Percentiles rank a stretch among this genome's conserved stretches.
Evolutionary conservation across 2,329 filamentous ascomycete species (phyloP).

Genomic region (Periconia sp.): DNA sequence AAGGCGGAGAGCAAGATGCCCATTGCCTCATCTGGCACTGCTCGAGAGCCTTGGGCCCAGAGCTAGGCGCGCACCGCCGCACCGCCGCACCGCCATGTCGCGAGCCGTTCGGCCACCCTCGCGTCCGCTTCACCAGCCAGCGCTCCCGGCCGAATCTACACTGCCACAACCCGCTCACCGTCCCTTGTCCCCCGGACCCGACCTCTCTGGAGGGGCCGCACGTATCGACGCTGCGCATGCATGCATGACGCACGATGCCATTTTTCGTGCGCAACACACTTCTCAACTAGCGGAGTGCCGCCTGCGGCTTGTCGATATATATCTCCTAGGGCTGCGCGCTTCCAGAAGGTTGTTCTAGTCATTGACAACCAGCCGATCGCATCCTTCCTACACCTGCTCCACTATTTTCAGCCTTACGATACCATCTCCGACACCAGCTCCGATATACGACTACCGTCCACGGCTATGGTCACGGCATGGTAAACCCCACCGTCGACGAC

Average conservation of each 20-base stretch:
- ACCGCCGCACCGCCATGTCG: not conserved
- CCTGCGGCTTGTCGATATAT: slow-evolving; percentile 1
- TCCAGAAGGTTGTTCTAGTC: too few species aligned
- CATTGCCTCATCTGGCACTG: not conserved
- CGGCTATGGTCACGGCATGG: too few species aligned
- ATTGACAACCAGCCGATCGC: too few species aligned
- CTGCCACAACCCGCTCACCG: slow-evolving; percentile 9
- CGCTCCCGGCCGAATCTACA: slow-evolving; percentile 1
- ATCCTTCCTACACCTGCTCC: too few species aligned
- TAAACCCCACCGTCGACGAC: too few species aligned
- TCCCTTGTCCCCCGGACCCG: slow-evolving; percentile 2
- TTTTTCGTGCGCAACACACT: not conserved
- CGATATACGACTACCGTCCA: too few species aligned
- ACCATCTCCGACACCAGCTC: too few species aligned
- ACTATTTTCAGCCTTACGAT: too few species aligned
- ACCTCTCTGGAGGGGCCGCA: too few species aligned
- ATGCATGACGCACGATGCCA: slow-evolving; percentile 13
- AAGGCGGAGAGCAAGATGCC: not conserved
- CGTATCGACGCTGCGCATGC: slow-evolving; percentile 4
- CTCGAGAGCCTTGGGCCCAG: not conserved
- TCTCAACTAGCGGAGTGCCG: slow-evolving; percentile 8
- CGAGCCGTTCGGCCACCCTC: not conserved
- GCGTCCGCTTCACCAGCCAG: not conserved
- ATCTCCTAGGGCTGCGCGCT: not conserved
- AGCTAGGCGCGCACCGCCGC: not conserved